A percentile compares a stretch with the other conserved stretches of the same genome.
Conservation (phyloP, 2,329 filamentous ascomycete species). For the Teratosphaeria destructans region DNA sequence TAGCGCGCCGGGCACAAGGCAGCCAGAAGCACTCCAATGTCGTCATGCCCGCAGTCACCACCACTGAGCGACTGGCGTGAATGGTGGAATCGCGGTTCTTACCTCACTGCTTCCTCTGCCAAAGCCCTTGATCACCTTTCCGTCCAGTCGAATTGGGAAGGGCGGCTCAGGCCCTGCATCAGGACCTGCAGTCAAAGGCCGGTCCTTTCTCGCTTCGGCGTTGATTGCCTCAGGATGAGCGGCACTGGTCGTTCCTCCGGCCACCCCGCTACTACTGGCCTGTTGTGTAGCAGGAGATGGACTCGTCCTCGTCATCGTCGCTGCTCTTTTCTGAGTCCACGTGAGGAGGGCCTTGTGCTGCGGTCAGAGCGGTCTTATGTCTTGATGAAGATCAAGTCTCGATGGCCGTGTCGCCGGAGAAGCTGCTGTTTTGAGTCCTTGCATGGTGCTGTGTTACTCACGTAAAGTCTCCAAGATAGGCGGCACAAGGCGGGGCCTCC, state of each 20-base stretch:
- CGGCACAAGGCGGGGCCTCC: neutral
- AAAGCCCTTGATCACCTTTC: conserved; percentile 84
- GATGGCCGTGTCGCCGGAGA: neutral
- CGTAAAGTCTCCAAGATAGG: neutral
- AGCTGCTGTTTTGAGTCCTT: conserved; percentile 4
- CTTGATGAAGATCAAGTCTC: neutral
- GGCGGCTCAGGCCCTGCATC: conserved; percentile 64
- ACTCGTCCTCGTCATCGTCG: neutral
- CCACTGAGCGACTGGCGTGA: neutral
- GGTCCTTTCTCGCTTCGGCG: conserved; percentile 44
- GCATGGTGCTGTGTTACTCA: conserved; percentile 1
- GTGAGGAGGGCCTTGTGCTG: neutral
- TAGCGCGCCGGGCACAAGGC: neutral
- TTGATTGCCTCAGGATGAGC: conserved; percentile 26
- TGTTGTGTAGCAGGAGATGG: neutral
- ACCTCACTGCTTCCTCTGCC: conserved; percentile 89
- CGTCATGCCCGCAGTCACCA: neutral
- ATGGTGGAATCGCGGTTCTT: conserved; percentile 2
- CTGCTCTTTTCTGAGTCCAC: neutral
- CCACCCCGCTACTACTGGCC: neutral
- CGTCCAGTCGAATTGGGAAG: conserved; percentile 74
- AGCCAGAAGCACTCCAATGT: neutral
- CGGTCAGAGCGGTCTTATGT: conserved; percentile 1
- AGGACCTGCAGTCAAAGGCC: conserved; percentile 54
- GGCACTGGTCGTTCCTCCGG: neutral